Percentiles rank a stretch among this genome's conserved stretches.
phyloP scores from a whole-genome alignment of 805 yeast species.

The Nakazawaea laoshanensis region DNA sequence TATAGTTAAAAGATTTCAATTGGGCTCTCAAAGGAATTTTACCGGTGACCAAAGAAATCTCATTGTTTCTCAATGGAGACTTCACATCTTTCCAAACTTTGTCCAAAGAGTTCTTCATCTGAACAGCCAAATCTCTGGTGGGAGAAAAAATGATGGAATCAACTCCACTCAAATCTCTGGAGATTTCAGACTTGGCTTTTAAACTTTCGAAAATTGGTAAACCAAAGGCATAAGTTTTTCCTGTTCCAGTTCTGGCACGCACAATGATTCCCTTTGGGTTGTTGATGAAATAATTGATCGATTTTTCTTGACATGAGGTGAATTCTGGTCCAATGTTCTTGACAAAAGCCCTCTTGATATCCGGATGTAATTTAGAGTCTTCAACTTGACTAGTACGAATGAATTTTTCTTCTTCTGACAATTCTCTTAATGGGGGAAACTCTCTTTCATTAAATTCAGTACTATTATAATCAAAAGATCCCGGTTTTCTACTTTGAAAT shows the following conservation, averaged over 20 bases:
- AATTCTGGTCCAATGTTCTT: conserved; percentile 35
- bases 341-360: conserved; percentile 22
- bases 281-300: conserved; percentile 47
- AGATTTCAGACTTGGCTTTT: conserved; percentile 22
- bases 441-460: conserved; percentile 4
- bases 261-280: conserved; percentile 64
- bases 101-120: conserved; percentile 58
- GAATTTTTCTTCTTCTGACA: conserved; percentile 6
- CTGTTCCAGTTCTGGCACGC: conserved; percentile 93
- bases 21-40: conserved; percentile 41
- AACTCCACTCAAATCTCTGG: conserved; percentile 26
- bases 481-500: background rate
- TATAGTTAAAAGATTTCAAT: conserved; percentile 19
- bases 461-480: conserved; percentile 1
- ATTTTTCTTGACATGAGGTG: conserved; percentile 62
- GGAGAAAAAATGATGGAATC: conserved; percentile 73
- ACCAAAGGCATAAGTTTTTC: conserved; percentile 86
- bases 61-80: conserved; percentile 13
- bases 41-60: conserved; percentile 56
- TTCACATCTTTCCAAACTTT: conserved; percentile 27
- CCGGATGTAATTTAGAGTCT: conserved; percentile 19
- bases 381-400: conserved; percentile 11
- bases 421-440: conserved; percentile 9
- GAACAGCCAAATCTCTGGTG: conserved; percentile 85
- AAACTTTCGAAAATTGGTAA: conserved; percentile 65